Base-by-base conservation (phyloP, 495 filamentous ascomycete species). In the Schizothecium vesticola region DNA sequence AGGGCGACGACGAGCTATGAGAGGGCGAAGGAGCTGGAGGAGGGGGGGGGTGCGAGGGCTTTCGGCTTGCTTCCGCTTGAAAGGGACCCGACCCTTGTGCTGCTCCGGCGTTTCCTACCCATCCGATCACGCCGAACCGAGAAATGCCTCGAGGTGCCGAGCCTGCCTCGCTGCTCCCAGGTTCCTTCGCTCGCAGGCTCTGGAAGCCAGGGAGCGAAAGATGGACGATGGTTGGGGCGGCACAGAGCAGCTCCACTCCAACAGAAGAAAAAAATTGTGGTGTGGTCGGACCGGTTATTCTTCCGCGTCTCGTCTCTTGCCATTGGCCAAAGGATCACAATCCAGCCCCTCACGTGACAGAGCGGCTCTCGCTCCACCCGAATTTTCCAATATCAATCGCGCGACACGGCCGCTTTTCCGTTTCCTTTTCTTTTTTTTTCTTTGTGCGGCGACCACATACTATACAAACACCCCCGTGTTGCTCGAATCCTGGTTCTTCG, bases 401-500 rank as follows among this genome's bases (percentile, higher is more conserved):
- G 58, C 63, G 28, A 55, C 19, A 9, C 56, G 13, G 29, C 36
- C 26, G 11, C 33, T n/a, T 60, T 33, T 69, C 66, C 72, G 72
- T 71, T 59, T 68, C 68, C 66, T 74, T 73, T 70, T 65, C 61
- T 71, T 67, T 72, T 72, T 72, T 75, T 63, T 75, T 73, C 73
- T 33, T 75, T 67, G 75, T 77, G 76, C 75, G 75, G 74, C 73
- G 71, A 71, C 79, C 77, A 81, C 77, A 72, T 51, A 80, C 77
- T 75, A 65, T 66, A 69, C 22, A 70, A 74, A 72, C 74, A 77
- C 77, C 78, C 80, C 81, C 78, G 81, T 81, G 80, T 83, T 83
- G 81, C 81, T 80, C 75, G 73, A 67, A 70, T 79, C 76, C 80
- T 64, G 58, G 66, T 67, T 73, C 76, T 76, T 68, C 71, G 72